Conservation (phyloP, 2,329 filamentous ascomycete genomes). For the Neoscytalidium dimidiatum region DNA sequence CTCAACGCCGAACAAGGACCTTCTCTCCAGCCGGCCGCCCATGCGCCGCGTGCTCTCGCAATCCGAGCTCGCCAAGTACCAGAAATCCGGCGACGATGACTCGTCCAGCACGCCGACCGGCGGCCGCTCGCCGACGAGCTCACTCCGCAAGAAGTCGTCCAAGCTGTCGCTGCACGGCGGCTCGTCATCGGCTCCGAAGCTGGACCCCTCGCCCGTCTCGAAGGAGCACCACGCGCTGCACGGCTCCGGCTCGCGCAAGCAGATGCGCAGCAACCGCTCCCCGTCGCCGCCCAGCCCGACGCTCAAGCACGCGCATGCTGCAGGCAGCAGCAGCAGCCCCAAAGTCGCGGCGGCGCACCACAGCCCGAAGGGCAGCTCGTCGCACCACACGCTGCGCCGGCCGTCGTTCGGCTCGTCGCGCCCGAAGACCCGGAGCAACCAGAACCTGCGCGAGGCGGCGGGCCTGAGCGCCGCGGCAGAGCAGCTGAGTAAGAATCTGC, state of each 20-base stretch:
- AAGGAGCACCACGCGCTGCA: neutral
- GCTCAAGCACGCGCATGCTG: neutral
- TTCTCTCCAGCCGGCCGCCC: constrained; percentile 61
- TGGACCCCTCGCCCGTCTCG: constrained; percentile 43
- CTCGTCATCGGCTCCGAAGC: constrained; percentile 38
- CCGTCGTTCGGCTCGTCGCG: constrained; percentile 12
- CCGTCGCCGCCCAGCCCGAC: constrained; percentile 44
- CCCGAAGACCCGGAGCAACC: constrained; percentile 11
- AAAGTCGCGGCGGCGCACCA: neutral
- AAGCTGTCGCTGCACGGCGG: constrained; percentile 48
- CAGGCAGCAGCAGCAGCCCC: constrained; percentile 1
- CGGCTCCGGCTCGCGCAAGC: constrained; percentile 25
- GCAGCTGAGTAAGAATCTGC: constrained; percentile 58
- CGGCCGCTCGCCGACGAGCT: constrained; percentile 47
- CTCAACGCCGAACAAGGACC: constrained; percentile 32
- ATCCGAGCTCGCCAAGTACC: constrained; percentile 81
- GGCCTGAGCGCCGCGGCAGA: constrained; percentile 44
- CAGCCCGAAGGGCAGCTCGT: constrained; percentile 15
- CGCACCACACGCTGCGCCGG: constrained; percentile 3
- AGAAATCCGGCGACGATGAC: constrained; percentile 49
- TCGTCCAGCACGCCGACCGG: constrained; percentile 33
- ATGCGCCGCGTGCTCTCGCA: constrained; percentile 84
- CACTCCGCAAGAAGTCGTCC: constrained; percentile 56
- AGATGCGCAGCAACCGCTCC: constrained; percentile 37
- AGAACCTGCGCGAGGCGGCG: constrained; percentile 6